Evolutionary conservation across 2,329 filamentous ascomycete genomes (phyloP), one percentile per base, ranked within the genome.

Genomic region (Diaporthe destruens): DNA sequence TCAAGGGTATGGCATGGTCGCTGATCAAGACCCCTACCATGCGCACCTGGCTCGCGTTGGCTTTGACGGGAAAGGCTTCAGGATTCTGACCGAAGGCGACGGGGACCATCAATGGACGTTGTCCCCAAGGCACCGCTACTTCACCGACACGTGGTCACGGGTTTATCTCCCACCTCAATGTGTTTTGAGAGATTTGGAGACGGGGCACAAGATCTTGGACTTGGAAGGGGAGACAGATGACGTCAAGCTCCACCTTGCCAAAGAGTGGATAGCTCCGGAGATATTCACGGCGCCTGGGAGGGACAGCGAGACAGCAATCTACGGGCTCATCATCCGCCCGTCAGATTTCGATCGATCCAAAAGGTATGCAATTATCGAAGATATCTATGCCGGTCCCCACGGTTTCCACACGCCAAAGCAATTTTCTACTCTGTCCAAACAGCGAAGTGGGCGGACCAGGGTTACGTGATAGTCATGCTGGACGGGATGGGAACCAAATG

Each of bases 1-100:
- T 57, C n/a, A 18, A 42, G 55, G 34, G 9, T 57, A 57, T 39
- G 55, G 55, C 55, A 39, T 57, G 55, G 34, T 16, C 6, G 55
- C 6, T 18, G 55, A 2, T 9, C 55, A 57, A 9, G 55, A 57
- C n/a, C 34, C 55, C 1, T 57, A 57, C 55, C 3, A 57, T 34
- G 55, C 55, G n/a, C 55, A 57, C 55, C 23, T 57, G n/a, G 55
- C 55, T 18, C n/a, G 12, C 6, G 2, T 57, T 4, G 55, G 18
- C 55, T 57, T 57, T 57, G 34, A 25, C 23, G 55, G 55, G 16
- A 18, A 16, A 8, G n/a, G 5, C 12, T 25, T 57, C 3, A 7
- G 39, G 55, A 6, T 57, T 39, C 55, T 57, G 20, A 57, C n/a
- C 12, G 20, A 39, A 1, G 55, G 55, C 55, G n/a, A 57, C 12